Percentiles rank a stretch among this genome's conserved stretches.
Conservation (phyloP, 2,329 filamentous ascomycete genomes). For the Pseudocercospora musae region DNA sequence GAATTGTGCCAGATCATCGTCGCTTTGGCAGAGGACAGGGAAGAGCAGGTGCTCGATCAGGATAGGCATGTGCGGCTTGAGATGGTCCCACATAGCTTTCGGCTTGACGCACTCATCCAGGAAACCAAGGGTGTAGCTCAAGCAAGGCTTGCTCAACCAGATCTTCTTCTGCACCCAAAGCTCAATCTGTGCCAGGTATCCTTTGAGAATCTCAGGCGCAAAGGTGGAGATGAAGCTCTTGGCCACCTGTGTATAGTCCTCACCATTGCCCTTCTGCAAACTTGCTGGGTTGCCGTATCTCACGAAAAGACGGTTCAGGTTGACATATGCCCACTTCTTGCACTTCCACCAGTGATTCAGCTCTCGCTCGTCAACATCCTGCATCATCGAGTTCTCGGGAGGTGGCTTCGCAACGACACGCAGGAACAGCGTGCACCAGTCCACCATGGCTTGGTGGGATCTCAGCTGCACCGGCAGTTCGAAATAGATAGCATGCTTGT, state of each 20-base stretch:
- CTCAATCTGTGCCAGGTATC: conserved; percentile 91
- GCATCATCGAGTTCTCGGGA: conserved; percentile 73
- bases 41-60: conserved; percentile 94
- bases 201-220: conserved; percentile 92
- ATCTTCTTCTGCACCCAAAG: conserved; percentile 93
- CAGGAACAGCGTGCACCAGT: conserved; percentile 95
- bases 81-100: conserved; percentile 91
- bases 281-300: conserved; percentile 83
- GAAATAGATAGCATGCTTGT: conserved; percentile 96
- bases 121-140: conserved; percentile 92
- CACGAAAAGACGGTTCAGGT: conserved; percentile 92
- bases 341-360: conserved; percentile 99
- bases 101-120: conserved; percentile 96
- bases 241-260: conserved; percentile 76
- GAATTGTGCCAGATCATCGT: conserved; percentile 91
- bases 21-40: conserved; percentile 85
- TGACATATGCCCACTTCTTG: conserved; percentile 99
- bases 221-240: conserved; percentile 89
- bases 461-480: conserved; percentile 77
- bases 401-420: conserved; percentile 82
- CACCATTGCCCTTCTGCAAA: conserved; percentile 68
- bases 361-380: conserved; percentile 81
- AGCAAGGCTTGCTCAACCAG: conserved; percentile 90
- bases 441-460: conserved; percentile 78
- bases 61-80: conserved; percentile 90